Conservation (phyloP, 2,329 filamentous ascomycete genomes). For the Boeremia lycopersici region DNA sequence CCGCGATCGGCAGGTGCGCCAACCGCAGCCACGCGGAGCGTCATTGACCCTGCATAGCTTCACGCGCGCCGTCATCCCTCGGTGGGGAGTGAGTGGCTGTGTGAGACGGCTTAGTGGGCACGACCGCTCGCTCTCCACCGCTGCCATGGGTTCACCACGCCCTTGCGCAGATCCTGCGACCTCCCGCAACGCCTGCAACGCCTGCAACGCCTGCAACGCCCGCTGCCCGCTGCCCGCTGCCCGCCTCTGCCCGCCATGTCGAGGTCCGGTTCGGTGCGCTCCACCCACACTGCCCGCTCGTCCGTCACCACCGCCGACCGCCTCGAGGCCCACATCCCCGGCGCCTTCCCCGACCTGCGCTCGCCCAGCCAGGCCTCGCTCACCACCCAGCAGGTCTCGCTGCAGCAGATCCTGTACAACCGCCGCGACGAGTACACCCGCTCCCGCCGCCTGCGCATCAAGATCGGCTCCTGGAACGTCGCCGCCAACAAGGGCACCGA, state of each 20-base stretch:
- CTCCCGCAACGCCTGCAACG: slow-evolving; percentile 1
- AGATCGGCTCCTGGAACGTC: slow-evolving; percentile 95
- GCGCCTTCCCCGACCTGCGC: slow-evolving; percentile 53
- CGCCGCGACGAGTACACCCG: slow-evolving; percentile 80
- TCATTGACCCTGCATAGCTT: slow-evolving; percentile 13
- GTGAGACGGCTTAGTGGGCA: slow-evolving; percentile 2
- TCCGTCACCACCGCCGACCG: slow-evolving; percentile 17
- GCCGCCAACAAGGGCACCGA: slow-evolving; percentile 83
- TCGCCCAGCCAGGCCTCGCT: slow-evolving; percentile 30
- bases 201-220: no score
- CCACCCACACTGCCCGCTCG: slow-evolving; percentile 21
- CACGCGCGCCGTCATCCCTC: slow-evolving; percentile 10
- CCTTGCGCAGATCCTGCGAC: slow-evolving; percentile 10
- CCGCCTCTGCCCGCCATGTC: slow-evolving; percentile 35
- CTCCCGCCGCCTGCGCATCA: slow-evolving; percentile 76
- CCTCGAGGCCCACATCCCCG: slow-evolving; percentile 55
- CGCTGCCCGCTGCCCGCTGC: no score
- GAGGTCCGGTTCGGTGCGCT: slow-evolving; percentile 28
- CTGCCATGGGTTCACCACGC: slow-evolving; percentile 8
- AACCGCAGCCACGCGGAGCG: slow-evolving; percentile 13
- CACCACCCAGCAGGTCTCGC: slow-evolving; percentile 51
- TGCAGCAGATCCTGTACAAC: slow-evolving; percentile 68
- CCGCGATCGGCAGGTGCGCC: slow-evolving; percentile 8
- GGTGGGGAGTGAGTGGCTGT: slow-evolving; percentile 15
- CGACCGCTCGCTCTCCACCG: neutral